Base-by-base conservation (phyloP, 805 yeast species). In the Barnettozyma pratensis region DNA sequence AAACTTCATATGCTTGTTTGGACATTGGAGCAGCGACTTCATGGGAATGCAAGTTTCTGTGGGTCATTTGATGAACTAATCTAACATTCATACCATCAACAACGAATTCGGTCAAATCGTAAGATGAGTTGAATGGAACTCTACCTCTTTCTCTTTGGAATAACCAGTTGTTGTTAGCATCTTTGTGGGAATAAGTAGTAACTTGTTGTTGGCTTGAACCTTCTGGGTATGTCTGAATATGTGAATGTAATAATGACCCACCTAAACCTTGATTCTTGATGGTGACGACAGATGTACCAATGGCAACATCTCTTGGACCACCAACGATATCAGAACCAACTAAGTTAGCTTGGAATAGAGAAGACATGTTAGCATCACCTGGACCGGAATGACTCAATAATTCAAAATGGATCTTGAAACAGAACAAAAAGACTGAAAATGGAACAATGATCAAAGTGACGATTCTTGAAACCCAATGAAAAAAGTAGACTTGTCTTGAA, bases 201-300 rank as follows among this genome's bases (percentile, higher is more conserved):
- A 94, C 76, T 68, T 94, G 99, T 66, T 91, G 97, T 69, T 94
- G 98, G 53, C 78, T 76, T 2, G 97, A 87, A 4, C 98, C 98
- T 54, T 81, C 89, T 12, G 99, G 99, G 64, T 83, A 94, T 10
- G 76, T 66, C 63, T 87, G 96, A 14, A 75, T 70, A 62, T 87
- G 96, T 0, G 94, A 86, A 61, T 87, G 96, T 49, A 87, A 66
- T 50, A 87, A 70, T 54, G 83, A 84, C 42, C 90, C 88, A 44
- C 86, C 79, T 43, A 85, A 69, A 6, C 94, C 94, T 58, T 86
- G 92, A 9, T 87, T 74, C 67, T 74, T 66, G 31, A 72, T 55
- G 1, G 75, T 69, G 41, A 72, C 56, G 8, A 57, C 50, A 4
- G 81, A 79, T 60, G 74, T 79, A 19, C 80, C 88, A 49, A 75